phyloP scores from a whole-genome alignment of 2,329 filamentous ascomycete species.

The Trichophyton rubrum region DNA sequence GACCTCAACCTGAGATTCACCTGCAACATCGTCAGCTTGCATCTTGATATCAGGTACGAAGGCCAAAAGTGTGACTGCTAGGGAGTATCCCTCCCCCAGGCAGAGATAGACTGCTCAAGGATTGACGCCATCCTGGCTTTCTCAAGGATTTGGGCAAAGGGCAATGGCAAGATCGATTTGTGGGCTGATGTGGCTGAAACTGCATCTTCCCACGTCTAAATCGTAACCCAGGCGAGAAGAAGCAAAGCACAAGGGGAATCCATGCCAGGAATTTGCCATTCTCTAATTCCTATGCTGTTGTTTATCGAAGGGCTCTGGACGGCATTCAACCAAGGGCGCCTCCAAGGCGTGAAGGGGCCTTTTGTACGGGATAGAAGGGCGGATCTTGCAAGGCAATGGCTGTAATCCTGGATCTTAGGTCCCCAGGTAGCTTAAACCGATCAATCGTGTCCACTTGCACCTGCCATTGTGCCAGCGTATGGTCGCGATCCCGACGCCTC shows the following conservation, averaged over 20 bases:
- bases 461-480: not conserved
- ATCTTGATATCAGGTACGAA: not conserved
- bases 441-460: not conserved
- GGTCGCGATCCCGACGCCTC: not conserved
- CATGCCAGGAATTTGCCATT: not conserved
- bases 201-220: not conserved
- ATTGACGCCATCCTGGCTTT: not conserved
- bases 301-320: not conserved
- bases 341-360: not conserved
- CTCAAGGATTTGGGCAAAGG: not conserved
- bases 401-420: not conserved
- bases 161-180: not conserved
- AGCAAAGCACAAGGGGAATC: not conserved
- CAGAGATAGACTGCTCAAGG: not conserved
- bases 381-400: not conserved
- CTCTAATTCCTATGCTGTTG: not conserved
- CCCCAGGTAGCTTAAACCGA: not conserved
- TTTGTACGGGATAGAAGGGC: not conserved
- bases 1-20: not conserved
- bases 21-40: not conserved
- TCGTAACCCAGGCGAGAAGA: not conserved
- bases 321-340: not conserved
- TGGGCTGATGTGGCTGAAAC: not conserved
- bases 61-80: not conserved
- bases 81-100: not conserved